Conservation (phyloP, 140 eudicot species). For the Oenanthe javanica region DNA sequence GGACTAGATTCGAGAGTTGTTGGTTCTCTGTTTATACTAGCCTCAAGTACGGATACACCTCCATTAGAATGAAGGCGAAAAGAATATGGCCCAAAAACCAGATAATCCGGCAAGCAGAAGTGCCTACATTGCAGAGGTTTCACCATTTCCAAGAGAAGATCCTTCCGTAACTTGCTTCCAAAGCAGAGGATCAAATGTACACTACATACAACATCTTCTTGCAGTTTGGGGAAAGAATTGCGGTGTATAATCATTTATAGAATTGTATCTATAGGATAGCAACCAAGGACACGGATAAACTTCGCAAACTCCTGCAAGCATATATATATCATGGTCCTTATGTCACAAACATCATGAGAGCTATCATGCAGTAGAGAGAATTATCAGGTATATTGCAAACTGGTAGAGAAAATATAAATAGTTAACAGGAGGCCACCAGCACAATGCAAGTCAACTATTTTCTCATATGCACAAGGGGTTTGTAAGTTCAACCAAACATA, state of each 20-base stretch:
- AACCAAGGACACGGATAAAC: slow-evolving; percentile 88
- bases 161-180: not conserved
- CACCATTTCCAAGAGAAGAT: slow-evolving; percentile 1
- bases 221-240: slow-evolving; percentile 5
- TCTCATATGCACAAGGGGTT: not conserved
- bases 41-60: not conserved
- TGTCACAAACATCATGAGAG: not conserved
- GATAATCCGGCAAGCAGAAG: not conserved
- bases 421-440: not conserved
- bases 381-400: not conserved
- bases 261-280: slow-evolving; percentile 66
- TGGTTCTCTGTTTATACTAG: not conserved
- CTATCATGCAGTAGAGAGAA: not conserved
- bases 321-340: not conserved
- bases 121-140: not conserved
- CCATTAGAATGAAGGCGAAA: slow-evolving; percentile 8
- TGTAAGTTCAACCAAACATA: not conserved
- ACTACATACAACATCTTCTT: slow-evolving; percentile 1
- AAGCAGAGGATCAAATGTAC: slow-evolving; percentile 3
- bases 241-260: slow-evolving; percentile 16
- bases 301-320: slow-evolving; percentile 69
- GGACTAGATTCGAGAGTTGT: not conserved
- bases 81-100: slow-evolving; percentile 4
- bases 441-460: not conserved
- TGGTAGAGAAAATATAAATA: too few relatives aligned